These are phyloP conservation scores for Platanthera guangdongensis DNA, from an alignment of 106 monocot genomes.

Conservation along the genomic window DNA sequence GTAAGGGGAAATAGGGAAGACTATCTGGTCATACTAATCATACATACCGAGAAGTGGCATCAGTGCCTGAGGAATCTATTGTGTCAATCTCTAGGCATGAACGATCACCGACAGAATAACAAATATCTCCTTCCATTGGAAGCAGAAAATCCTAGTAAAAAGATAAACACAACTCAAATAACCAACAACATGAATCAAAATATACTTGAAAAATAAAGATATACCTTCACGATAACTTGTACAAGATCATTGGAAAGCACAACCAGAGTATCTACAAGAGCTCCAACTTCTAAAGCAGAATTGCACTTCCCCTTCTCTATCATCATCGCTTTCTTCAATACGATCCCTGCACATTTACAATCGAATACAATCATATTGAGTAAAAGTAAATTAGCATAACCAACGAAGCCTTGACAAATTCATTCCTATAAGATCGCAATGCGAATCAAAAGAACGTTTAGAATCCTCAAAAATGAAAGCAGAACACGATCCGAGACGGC, in stretches of 20 bases:
- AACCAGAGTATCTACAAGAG: conserved; percentile 42
- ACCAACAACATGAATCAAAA: neutral
- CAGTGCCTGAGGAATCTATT: neutral
- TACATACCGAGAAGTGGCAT: conserved; percentile 8
- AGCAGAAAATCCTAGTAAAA: conserved; percentile 12
- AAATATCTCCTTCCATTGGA: conserved; percentile 1
- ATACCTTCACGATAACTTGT: conserved; percentile 52
- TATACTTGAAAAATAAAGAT: neutral
- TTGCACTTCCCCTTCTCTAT: conserved; percentile 30
- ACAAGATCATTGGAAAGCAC: conserved; percentile 37
- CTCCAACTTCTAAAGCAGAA: conserved; percentile 21
- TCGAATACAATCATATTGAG: neutral
- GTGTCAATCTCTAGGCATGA: neutral
- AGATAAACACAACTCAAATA: neutral
- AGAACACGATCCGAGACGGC: neutral
- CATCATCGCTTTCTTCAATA: conserved; percentile 54
- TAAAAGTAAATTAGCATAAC: neutral
- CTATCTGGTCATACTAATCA: neutral
- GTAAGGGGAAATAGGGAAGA: neutral
- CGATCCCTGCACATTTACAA: conserved; percentile 30
- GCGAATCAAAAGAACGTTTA: neutral
- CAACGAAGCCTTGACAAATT: neutral
- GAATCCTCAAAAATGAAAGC: neutral
- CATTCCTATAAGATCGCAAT: conserved; percentile 2
- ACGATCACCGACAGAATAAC: neutral